Evolutionary conservation across 2,329 filamentous ascomycete species (phyloP).

Genomic region (Aspergillus sergii): DNA sequence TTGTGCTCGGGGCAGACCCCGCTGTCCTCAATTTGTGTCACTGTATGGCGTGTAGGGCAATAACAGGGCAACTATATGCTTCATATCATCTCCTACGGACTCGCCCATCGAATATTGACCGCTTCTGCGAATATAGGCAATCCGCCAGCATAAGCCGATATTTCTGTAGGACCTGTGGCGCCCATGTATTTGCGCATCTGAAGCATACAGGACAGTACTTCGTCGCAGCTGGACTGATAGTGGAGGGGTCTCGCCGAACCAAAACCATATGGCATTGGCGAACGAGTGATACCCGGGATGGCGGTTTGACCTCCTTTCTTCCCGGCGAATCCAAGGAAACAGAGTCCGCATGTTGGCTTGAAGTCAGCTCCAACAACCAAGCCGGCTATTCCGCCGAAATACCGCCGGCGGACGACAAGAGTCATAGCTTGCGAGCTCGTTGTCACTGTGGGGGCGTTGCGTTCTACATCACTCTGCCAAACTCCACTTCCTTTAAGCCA

Average conservation of each 20-base stretch:
- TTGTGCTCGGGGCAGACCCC: conserved; percentile 27
- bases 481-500: conserved; percentile 47
- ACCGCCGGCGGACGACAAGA: conserved; percentile 8
- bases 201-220: conserved; percentile 29
- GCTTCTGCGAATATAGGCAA: conserved; percentile 48
- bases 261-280: conserved; percentile 32
- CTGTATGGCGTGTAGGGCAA: conserved; percentile 54
- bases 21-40: conserved; percentile 50
- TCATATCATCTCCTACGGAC: conserved; percentile 48
- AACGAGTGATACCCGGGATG: conserved; percentile 30
- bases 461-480: conserved; percentile 61
- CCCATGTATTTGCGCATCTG: conserved; percentile 42
- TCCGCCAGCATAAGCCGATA: conserved; percentile 47
- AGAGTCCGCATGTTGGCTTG: conserved; percentile 25
- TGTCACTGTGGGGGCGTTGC: conserved; percentile 60
- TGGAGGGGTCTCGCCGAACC: conserved; percentile 21
- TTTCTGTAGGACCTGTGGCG: conserved; percentile 56
- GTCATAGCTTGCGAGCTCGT: conserved; percentile 42
- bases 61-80: conserved; percentile 51
- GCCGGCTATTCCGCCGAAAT: background rate
- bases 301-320: conserved; percentile 32
- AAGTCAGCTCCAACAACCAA: conserved; percentile 8
- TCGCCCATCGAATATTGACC: conserved; percentile 34
- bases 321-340: conserved; percentile 19
- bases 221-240: conserved; percentile 38